phyloP scores from a whole-genome alignment of 1,284 basidiomycete species.

The Amylostereum chailletii region DNA sequence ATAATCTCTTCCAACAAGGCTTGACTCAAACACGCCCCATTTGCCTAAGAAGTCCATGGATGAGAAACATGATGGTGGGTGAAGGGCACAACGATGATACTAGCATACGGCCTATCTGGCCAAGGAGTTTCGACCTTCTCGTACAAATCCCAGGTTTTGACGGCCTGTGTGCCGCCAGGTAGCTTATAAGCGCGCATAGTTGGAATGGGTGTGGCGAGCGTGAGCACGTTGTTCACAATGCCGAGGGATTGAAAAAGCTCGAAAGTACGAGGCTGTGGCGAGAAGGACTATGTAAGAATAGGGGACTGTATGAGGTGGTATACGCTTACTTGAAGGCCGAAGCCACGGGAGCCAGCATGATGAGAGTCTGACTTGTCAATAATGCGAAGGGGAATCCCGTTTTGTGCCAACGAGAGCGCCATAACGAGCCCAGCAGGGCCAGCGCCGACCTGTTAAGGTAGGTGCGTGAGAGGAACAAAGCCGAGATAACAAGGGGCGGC shows the following conservation, averaged over 20 bases:
- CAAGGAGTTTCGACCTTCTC: background rate
- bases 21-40: background rate
- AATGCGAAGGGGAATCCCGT: conserved; percentile 9
- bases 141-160: background rate
- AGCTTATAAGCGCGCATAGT: background rate
- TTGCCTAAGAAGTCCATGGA: background rate
- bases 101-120: background rate
- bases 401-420: conserved; percentile 6
- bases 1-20: background rate
- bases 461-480: no score
- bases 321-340: background rate
- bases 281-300: no score
- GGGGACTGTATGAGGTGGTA: background rate
- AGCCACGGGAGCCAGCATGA: background rate
- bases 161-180: background rate
- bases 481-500: no score
- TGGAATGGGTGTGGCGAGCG: background rate
- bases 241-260: background rate
- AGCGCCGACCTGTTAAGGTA: conserved; percentile 6
- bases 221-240: background rate
- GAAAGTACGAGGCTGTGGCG: background rate
- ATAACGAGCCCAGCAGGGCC: conserved; percentile 10
- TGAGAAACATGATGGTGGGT: background rate
- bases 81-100: background rate
- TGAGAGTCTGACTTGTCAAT: conserved; percentile 7